Conservation (phyloP, 768 basidiomycete species). For the Suillus decipiens region DNA sequence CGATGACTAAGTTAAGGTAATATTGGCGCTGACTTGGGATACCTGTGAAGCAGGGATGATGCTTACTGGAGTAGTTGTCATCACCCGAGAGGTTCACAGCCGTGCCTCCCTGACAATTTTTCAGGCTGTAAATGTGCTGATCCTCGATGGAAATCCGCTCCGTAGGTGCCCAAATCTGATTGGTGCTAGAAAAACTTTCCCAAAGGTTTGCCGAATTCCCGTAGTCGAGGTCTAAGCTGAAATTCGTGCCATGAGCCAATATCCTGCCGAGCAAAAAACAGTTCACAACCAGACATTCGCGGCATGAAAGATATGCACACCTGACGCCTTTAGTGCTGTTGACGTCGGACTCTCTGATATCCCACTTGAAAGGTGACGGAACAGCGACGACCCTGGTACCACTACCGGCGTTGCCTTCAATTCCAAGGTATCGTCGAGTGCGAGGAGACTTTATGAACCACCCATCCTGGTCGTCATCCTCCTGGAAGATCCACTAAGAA, state of each 20-base stretch:
- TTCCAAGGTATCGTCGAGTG: constrained; percentile 43
- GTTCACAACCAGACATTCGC: not conserved
- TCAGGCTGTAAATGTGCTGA: constrained; percentile 47
- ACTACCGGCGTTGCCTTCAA: constrained; percentile 33
- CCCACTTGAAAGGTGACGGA: constrained; percentile 44
- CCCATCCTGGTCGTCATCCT: constrained; percentile 28
- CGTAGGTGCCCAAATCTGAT: no score
- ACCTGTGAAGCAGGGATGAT: not conserved
- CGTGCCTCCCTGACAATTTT: constrained; percentile 52
- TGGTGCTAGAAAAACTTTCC: not conserved
- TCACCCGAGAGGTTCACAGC: constrained; percentile 56
- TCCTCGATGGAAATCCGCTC: constrained; percentile 23
- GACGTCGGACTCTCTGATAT: constrained; percentile 48
- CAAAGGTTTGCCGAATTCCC: not conserved
- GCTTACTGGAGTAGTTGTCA: constrained; percentile 49
- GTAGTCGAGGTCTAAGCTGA: not conserved
- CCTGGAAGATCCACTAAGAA: constrained; percentile 50
- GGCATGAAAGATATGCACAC: constrained; percentile 32
- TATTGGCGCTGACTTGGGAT: not conserved
- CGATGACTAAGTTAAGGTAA: constrained; percentile 42
- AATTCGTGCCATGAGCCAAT: not conserved
- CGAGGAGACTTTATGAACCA: constrained; percentile 47
- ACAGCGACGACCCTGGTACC: constrained; percentile 43
- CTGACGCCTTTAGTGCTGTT: constrained; percentile 39
- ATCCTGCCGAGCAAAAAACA: constrained; percentile 28